phyloP scores from a whole-genome alignment of 257 asterid species.

The Fraxinus pennsylvanica region DNA sequence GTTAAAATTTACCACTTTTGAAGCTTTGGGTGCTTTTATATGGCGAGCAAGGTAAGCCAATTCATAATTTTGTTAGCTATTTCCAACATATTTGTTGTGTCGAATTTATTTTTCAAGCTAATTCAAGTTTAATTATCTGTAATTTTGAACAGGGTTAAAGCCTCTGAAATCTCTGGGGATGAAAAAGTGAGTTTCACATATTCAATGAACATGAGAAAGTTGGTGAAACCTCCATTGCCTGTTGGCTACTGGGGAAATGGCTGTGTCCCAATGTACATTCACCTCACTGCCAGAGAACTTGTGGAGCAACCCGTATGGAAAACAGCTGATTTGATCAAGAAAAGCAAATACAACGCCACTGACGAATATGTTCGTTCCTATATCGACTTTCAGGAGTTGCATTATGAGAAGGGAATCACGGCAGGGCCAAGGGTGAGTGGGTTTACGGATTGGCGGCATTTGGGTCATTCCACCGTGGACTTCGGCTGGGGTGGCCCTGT shows the following conservation, averaged over 20 bases:
- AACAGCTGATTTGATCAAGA: slow-evolving; percentile 59
- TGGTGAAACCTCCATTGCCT: slow-evolving; percentile 59
- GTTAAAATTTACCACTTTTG: slow-evolving; percentile 66
- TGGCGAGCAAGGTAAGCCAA: slow-evolving; percentile 72
- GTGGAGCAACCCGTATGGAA: slow-evolving; percentile 58
- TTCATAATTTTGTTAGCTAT: neutral
- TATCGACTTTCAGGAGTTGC: slow-evolving; percentile 71
- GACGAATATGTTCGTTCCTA: slow-evolving; percentile 60
- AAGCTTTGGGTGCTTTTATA: slow-evolving; percentile 74
- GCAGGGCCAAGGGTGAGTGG: slow-evolving; percentile 69
- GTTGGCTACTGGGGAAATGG: slow-evolving; percentile 88
- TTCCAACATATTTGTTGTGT: too few relatives aligned
- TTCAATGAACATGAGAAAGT: slow-evolving; percentile 60
- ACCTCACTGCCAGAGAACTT: slow-evolving; percentile 53
- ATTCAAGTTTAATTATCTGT: neutral
- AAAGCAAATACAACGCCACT: slow-evolving; percentile 59
- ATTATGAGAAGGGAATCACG: slow-evolving; percentile 59
- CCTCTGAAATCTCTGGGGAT: slow-evolving; percentile 29
- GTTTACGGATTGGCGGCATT: slow-evolving; percentile 90
- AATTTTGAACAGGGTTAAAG: slow-evolving; percentile 48
- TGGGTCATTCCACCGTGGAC: slow-evolving; percentile 87
- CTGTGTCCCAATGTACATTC: slow-evolving; percentile 79
- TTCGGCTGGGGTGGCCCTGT: slow-evolving; percentile 89
- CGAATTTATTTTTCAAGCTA: too few relatives aligned
- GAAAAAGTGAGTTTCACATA: slow-evolving; percentile 74